Evolutionary conservation across 2,329 filamentous ascomycete genomes (phyloP), one percentile per base, ranked within the genome.

Genomic region (Graphium sp.): DNA sequence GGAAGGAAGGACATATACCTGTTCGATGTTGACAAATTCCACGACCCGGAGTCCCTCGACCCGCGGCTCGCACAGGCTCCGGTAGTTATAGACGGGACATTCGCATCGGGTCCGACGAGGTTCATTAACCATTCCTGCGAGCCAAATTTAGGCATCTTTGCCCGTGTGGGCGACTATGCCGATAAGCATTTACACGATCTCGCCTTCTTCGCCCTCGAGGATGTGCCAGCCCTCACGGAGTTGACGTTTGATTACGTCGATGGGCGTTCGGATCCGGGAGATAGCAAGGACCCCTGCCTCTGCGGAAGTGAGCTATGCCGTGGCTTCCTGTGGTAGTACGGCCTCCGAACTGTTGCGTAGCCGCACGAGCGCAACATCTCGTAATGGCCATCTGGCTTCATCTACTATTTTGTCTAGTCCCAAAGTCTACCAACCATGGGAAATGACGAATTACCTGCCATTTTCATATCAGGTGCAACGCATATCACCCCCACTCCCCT

Each of bases 121-220:
- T 89, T 87, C 48, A 78, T 87, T 46, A 89, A 89, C 41, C 81
- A 89, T 46, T 78, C 69, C 2, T 87, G 81, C 45, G 67, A 80
- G 5, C 80, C 81, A 0, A 87, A 85, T 41, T 63, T 83, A 42
- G 62, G 76, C 10, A 81, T 84, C 34, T 87, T 85, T 48, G 79
- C 77, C 0, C 70, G 82, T 1, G 76, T 80, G 2, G 79, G 77
- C 28, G 80, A 85, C 41, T 74, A 80, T 35, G 68, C 76, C 1
- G 77, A 85, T 41, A 71, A 72, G 33, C 64, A 71, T 26, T 60
- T 85, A 6, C 83, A 87, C 45, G 77, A 84, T 34, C 54, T 87
- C 26, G 80, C 78, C 0, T 62, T 87, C 34, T 87, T 87, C 41
- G 78, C 81, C 0, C 63, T 73, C 18, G 53, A 62, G 23, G 63